These are phyloP conservation scores for Geotrichum cucujoidarum DNA, from an alignment of 1,139 yeast genomes.

Conservation along the genomic window DNA sequence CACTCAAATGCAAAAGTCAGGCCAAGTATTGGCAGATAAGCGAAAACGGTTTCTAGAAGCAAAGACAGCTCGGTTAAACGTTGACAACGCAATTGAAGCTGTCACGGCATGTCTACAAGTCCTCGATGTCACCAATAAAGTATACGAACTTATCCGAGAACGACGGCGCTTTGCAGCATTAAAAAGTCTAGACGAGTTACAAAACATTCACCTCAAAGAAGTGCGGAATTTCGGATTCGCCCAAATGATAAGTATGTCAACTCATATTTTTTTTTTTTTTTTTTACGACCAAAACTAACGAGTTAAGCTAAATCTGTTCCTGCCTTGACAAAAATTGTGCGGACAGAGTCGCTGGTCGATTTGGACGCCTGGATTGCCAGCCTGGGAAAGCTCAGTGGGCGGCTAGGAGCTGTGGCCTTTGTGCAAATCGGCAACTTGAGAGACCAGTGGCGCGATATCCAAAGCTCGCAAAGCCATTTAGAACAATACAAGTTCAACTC, in stretches of 20 bases:
- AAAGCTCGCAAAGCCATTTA: conserved; percentile 43
- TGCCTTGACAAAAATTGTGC: conserved; percentile 64
- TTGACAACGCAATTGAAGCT: conserved; percentile 37
- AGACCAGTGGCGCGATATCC: conserved; percentile 50
- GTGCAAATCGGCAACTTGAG: conserved; percentile 53
- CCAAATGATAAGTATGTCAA: conserved; percentile 35
- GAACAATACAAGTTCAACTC: conserved; percentile 70
- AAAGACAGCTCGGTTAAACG: conserved; percentile 31
- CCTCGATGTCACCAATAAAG: conserved; percentile 78
- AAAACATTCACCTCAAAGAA: conserved; percentile 59
- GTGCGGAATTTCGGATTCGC: conserved; percentile 75
- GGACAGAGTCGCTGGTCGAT: conserved; percentile 71
- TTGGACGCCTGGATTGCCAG: conserved; percentile 53
- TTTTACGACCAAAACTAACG: neutral
- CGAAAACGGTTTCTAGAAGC: conserved; percentile 32
- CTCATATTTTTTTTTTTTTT: neutral
- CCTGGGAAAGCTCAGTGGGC: conserved; percentile 13
- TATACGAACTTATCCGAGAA: conserved; percentile 71
- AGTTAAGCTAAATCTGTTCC: conserved; percentile 62
- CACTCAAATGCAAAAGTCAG: conserved; percentile 39
- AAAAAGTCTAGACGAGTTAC: conserved; percentile 72
- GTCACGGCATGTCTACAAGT: conserved; percentile 64
- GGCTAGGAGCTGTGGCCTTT: conserved; percentile 43
- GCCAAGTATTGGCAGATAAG: conserved; percentile 18
- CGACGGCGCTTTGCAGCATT: conserved; percentile 82